phyloP scores from a whole-genome alignment of 805 yeast genomes.

The Maudiozyma bulderi region DNA sequence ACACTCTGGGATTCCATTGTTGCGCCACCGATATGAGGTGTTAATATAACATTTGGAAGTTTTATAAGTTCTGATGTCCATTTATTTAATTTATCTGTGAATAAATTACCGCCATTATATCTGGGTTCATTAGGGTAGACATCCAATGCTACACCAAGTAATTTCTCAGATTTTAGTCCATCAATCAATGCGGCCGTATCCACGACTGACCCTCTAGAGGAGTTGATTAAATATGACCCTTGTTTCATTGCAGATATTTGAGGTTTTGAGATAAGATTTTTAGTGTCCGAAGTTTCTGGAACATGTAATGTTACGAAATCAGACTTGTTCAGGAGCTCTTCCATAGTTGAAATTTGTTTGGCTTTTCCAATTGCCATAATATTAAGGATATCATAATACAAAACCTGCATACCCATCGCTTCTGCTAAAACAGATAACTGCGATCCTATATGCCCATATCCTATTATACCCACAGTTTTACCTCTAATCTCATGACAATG shows the following conservation, averaged over 20 bases:
- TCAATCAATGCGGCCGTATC: constrained; percentile 87
- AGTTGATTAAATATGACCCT: constrained; percentile 87
- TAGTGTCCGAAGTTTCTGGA: constrained; percentile 90
- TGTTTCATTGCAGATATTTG: constrained; percentile 93
- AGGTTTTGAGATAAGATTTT: constrained; percentile 74
- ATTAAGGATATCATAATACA: constrained; percentile 83
- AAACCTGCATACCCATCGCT: constrained; percentile 92
- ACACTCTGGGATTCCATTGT: constrained; percentile 98
- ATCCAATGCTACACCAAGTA: constrained; percentile 95
- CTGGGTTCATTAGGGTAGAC: constrained; percentile 96
- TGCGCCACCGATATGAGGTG: constrained; percentile 98
- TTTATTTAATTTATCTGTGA: constrained; percentile 58
- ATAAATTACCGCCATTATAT: constrained; percentile 77
- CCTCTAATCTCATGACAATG: constrained; percentile 99
- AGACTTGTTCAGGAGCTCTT: constrained; percentile 66
- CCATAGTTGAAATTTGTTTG: constrained; percentile 74
- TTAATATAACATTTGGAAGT: constrained; percentile 77
- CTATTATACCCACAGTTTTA: constrained; percentile 90
- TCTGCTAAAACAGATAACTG: constrained; percentile 95
- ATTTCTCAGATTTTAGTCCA: constrained; percentile 82
- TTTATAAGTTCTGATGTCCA: constrained; percentile 77
- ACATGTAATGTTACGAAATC: constrained; percentile 91
- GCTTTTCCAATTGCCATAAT: constrained; percentile 96
- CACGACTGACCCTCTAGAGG: constrained; percentile 94
- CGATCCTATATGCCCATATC: constrained; percentile 97